These are phyloP conservation scores for Cyberlindnera subsufficiens DNA, from an alignment of 805 yeast genomes.

Conservation along the genomic window DNA sequence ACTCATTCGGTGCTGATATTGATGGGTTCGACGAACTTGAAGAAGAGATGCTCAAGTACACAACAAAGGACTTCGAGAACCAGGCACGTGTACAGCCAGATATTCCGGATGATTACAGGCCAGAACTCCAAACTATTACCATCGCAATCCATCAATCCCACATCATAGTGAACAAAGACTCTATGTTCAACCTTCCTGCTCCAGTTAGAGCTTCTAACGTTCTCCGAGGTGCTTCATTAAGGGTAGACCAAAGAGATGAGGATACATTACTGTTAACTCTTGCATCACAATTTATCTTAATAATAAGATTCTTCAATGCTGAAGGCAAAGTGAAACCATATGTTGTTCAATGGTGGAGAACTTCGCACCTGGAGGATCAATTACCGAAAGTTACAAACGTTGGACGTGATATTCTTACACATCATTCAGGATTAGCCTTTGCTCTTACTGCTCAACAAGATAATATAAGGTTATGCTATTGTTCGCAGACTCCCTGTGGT, in stretches of 20 bases:
- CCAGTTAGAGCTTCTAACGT: constrained; percentile 14
- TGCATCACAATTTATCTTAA: constrained; percentile 32
- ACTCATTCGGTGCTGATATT: constrained; percentile 16
- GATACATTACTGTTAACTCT: constrained; percentile 36
- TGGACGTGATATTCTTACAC: constrained; percentile 28
- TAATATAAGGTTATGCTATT: constrained; percentile 32
- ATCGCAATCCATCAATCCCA: constrained; percentile 13
- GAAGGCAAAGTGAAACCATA: constrained; percentile 27
- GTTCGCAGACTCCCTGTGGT: constrained; percentile 32
- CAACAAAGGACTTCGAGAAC: constrained; percentile 3
- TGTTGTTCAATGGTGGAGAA: constrained; percentile 47
- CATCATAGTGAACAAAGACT: constrained; percentile 11
- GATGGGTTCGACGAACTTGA: constrained; percentile 19
- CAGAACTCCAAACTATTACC: constrained; percentile 9
- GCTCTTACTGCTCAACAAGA: constrained; percentile 33
- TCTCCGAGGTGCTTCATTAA: constrained; percentile 12
- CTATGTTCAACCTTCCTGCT: constrained; percentile 7
- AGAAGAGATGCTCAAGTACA: constrained; percentile 14
- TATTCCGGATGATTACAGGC: constrained; percentile 3
- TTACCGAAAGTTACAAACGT: constrained; percentile 16
- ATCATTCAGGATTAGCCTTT: constrained; percentile 32
- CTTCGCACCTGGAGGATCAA: constrained; percentile 11
- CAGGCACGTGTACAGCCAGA: not conserved
- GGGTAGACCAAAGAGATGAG: constrained; percentile 11
- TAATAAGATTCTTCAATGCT: constrained; percentile 30